phyloP scores from a whole-genome alignment of 2,329 filamentous ascomycete species.

The Clonostachys sp. region DNA sequence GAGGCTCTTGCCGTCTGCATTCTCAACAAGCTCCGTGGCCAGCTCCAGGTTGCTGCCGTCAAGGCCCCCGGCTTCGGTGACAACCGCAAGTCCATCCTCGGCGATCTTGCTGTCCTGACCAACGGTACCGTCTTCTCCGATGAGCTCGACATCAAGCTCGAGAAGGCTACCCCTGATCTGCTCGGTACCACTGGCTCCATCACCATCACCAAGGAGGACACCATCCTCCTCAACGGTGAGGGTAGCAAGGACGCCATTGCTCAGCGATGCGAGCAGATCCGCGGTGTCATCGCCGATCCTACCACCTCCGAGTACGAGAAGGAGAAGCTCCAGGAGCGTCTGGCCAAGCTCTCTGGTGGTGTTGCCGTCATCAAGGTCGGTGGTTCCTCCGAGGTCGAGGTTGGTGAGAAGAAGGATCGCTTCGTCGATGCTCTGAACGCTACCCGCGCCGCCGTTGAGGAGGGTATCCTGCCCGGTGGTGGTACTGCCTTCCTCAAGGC shows the following conservation, averaged over 20 bases:
- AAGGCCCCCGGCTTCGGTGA: conserved; percentile 99
- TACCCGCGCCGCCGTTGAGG: conserved; percentile 95
- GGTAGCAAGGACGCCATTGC: conserved; percentile 90
- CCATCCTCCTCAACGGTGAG: conserved; percentile 95
- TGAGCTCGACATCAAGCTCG: conserved; percentile 97
- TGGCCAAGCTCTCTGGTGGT: conserved; percentile 97
- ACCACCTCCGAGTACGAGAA: conserved; percentile 98
- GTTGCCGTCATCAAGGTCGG: conserved; percentile 99
- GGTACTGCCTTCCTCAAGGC: conserved; percentile 98
- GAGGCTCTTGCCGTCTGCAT: conserved; percentile 99
- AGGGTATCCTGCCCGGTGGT: conserved; percentile 97
- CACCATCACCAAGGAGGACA: conserved; percentile 99
- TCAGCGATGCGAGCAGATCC: conserved; percentile 98
- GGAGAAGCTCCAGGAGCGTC: conserved; percentile 99
- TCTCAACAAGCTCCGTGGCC: conserved; percentile 98
- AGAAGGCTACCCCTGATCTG: conserved; percentile 95
- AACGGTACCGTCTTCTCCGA: conserved; percentile 97
- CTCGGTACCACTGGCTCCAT: conserved; percentile 96
- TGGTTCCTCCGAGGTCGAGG: conserved; percentile 95
- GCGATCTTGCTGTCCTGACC: conserved; percentile 91
- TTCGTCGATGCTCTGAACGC: conserved; percentile 98
- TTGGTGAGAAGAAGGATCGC: conserved; percentile 99
- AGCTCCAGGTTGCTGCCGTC: conserved; percentile 96
- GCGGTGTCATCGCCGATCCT: conserved; percentile 90
- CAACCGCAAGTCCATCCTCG: conserved; percentile 99